A percentile compares a stretch with the other conserved stretches of the same genome.
Conservation (phyloP, 1,284 basidiomycete species). For the Ustilago vetiveriae region DNA sequence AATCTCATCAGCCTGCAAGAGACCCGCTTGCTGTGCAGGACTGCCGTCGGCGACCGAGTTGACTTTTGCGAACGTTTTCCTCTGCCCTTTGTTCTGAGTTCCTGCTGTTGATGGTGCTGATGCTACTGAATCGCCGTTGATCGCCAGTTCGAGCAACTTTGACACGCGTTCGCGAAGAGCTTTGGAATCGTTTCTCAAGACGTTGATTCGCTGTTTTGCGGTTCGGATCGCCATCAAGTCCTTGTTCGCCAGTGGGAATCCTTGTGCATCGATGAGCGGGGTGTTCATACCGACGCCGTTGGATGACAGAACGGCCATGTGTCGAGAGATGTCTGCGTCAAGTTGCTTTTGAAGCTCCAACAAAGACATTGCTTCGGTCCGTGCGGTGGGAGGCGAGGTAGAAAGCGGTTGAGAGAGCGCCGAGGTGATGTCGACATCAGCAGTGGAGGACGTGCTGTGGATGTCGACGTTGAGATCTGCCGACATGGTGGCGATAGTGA, state of each 20-base stretch:
- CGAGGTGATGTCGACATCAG: conserved; percentile 29
- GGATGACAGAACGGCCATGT: conserved; percentile 24
- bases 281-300: conserved; percentile 47
- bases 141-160: conserved; percentile 43
- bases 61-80: conserved; percentile 38
- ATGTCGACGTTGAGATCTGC: conserved; percentile 38
- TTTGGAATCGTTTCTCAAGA: conserved; percentile 51
- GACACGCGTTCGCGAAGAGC: conserved; percentile 37
- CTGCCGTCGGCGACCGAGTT: conserved; percentile 45
- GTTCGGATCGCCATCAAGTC: conserved; percentile 54
- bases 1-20: conserved; percentile 31
- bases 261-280: conserved; percentile 47
- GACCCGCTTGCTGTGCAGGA: conserved; percentile 43
- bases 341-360: conserved; percentile 37
- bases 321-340: conserved; percentile 31
- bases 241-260: conserved; percentile 52
- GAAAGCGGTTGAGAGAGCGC: conserved; percentile 23
- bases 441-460: conserved; percentile 6
- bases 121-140: conserved; percentile 24
- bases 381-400: conserved; percentile 18
- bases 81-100: neutral
- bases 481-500: conserved; percentile 18
- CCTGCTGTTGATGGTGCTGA: too few species aligned
- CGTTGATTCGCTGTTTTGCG: conserved; percentile 45
- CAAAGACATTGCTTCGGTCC: conserved; percentile 31